Evolutionary conservation across 768 basidiomycete genomes (phyloP).

Genomic region (Lactarius tabidus): DNA sequence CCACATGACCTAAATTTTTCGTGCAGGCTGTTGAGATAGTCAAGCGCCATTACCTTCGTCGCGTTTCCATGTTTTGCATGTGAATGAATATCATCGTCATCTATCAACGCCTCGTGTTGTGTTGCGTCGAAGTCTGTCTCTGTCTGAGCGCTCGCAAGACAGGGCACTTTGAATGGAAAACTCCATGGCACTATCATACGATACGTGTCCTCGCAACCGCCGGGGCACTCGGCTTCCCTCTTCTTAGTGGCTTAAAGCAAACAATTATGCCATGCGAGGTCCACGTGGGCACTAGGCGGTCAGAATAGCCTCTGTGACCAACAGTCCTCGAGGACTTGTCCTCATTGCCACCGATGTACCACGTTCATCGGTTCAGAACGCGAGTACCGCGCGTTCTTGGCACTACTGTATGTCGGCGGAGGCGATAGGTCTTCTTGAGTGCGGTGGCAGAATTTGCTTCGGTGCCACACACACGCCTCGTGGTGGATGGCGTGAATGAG

Average conservation of each 20-base stretch:
- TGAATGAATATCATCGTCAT: background rate
- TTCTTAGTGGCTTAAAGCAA: background rate
- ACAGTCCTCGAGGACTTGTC: background rate
- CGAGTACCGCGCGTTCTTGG: background rate
- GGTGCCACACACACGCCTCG: background rate
- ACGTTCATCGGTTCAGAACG: background rate
- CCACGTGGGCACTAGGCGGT: background rate
- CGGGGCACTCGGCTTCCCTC: background rate
- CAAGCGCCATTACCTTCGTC: background rate
- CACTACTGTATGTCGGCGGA: background rate
- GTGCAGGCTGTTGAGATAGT: background rate
- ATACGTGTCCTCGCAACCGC: background rate
- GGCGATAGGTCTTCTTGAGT: background rate
- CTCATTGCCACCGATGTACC: background rate
- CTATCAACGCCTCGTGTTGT: slow-evolving; percentile 1
- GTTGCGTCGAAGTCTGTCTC: background rate
- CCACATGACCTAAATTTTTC: background rate
- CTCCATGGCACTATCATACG: background rate
- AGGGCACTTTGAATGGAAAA: background rate
- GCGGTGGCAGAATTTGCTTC: background rate
- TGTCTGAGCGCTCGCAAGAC: background rate
- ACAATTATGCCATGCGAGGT: background rate
- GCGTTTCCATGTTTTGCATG: background rate
- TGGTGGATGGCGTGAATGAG: background rate
- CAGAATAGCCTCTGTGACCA: background rate